phyloP scores from a whole-genome alignment of 176 grass and related monocot species.

The Oryza rufipogon region DNA sequence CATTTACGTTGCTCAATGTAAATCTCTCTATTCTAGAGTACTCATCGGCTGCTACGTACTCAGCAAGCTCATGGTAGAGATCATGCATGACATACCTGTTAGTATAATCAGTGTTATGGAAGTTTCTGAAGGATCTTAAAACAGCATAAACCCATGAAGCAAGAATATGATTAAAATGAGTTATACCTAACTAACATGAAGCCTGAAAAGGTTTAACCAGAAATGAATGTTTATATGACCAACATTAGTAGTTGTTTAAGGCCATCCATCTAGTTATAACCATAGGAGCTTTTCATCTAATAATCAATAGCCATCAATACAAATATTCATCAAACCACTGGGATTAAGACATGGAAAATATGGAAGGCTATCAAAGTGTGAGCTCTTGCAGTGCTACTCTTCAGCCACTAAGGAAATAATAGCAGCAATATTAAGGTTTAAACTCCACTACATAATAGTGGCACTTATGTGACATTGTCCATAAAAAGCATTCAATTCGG shows the following conservation, averaged over 20 bases:
- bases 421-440: neutral
- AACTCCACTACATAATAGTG: neutral
- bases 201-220: neutral
- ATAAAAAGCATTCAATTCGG: slow-evolving; percentile 1
- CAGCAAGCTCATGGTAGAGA: slow-evolving; percentile 38
- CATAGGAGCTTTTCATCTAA: neutral
- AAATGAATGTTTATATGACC: neutral
- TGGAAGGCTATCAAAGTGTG: neutral
- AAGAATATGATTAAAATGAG: neutral
- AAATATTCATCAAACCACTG: neutral
- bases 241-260: neutral
- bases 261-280: neutral
- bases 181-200: neutral
- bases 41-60: slow-evolving; percentile 34
- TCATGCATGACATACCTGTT: slow-evolving; percentile 50
- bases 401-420: neutral
- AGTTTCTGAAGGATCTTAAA: slow-evolving; percentile 15
- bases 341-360: neutral
- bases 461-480: neutral
- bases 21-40: slow-evolving; percentile 31
- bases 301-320: neutral
- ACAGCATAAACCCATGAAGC: slow-evolving; percentile 9
- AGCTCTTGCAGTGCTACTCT: neutral
- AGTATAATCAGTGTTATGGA: neutral
- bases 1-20: slow-evolving; percentile 29